phyloP scores from a whole-genome alignment of 1,139 yeast species.

The Pichia terricola region DNA sequence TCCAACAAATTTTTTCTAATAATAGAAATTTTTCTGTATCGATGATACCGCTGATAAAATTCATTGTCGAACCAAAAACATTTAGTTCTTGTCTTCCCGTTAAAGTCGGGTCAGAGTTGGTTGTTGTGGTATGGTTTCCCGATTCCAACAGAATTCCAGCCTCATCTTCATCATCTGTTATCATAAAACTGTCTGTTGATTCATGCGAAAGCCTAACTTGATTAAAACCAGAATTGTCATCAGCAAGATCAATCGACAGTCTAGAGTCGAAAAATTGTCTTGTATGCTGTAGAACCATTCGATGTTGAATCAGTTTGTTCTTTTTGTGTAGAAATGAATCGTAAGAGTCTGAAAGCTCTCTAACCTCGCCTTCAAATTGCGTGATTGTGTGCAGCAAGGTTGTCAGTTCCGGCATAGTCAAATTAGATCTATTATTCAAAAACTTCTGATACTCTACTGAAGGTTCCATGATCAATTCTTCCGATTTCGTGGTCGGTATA shows the following conservation, averaged over 20 bases:
- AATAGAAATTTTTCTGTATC: conserved; percentile 59
- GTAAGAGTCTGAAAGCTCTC: conserved; percentile 35
- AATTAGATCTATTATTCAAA: conserved; percentile 7
- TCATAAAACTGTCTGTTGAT: conserved; percentile 20
- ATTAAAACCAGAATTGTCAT: conserved; percentile 17
- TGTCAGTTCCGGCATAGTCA: conserved; percentile 33
- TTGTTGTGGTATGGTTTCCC: conserved; percentile 7
- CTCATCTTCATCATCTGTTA: conserved; percentile 18
- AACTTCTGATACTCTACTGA: conserved; percentile 10
- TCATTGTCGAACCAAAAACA: conserved; percentile 26
- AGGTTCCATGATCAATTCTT: conserved; percentile 17
- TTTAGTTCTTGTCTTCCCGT: conserved; percentile 19
- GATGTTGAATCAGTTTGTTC: conserved; percentile 34
- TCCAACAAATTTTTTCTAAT: conserved; percentile 85
- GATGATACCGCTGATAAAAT: conserved; percentile 77
- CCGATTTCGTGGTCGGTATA: conserved; percentile 19
- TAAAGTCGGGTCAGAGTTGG: background rate
- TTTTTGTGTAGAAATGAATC: conserved; percentile 30
- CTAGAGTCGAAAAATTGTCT: conserved; percentile 25
- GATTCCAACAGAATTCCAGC: conserved; percentile 12
- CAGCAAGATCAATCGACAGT: conserved; percentile 22
- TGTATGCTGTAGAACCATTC: conserved; percentile 35
- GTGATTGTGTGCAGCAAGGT: conserved; percentile 31
- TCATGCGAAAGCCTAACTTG: conserved; percentile 21
- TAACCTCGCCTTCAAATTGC: conserved; percentile 34